phyloP scores from a whole-genome alignment of 139 green algal genomes.

The Chlorella sp. region DNA sequence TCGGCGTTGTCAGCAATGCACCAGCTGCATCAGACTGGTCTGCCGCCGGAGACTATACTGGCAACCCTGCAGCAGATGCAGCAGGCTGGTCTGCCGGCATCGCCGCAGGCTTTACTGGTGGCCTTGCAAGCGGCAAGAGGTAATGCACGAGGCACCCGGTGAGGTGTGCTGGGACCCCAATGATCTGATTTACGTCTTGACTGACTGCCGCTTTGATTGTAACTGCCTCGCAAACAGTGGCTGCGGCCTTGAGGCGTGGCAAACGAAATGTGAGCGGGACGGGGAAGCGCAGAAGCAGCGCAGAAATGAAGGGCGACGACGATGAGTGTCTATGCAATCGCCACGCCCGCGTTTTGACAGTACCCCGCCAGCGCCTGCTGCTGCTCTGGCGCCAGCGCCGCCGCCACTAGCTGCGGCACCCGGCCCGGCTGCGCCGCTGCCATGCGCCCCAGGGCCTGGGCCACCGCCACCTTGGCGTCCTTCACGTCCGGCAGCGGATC shows the following conservation, averaged over 20 bases:
- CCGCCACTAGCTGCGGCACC: conserved; percentile 33
- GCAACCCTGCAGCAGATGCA: too few relatives aligned
- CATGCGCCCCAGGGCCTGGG: conserved; percentile 36
- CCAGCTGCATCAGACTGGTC: too few relatives aligned
- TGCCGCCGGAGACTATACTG: too few relatives aligned
- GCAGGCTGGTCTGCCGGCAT: too few relatives aligned
- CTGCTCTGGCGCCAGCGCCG: conserved; percentile 30
- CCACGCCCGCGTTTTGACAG: conserved; percentile 32
- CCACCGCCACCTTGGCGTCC: conserved; percentile 55
- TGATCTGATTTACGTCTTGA: neutral
- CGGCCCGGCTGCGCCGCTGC: conserved; percentile 35
- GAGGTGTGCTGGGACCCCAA: too few relatives aligned
- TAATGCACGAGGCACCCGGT: too few relatives aligned
- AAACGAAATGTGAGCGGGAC: neutral
- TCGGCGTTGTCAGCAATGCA: too few relatives aligned
- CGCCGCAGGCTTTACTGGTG: too few relatives aligned
- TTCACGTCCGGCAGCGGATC: conserved; percentile 53
- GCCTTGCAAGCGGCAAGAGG: too few relatives aligned
- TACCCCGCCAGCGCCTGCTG: conserved; percentile 48
- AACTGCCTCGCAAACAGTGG: neutral
- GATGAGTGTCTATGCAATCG: conserved; percentile 17
- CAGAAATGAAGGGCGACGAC: too few relatives aligned
- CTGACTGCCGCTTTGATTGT: neutral
- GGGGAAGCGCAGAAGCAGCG: neutral
- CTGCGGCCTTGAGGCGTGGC: neutral